Evolutionary conservation across 345 rosid genomes (phyloP).

Genomic region (Pugionium dolabratum): DNA sequence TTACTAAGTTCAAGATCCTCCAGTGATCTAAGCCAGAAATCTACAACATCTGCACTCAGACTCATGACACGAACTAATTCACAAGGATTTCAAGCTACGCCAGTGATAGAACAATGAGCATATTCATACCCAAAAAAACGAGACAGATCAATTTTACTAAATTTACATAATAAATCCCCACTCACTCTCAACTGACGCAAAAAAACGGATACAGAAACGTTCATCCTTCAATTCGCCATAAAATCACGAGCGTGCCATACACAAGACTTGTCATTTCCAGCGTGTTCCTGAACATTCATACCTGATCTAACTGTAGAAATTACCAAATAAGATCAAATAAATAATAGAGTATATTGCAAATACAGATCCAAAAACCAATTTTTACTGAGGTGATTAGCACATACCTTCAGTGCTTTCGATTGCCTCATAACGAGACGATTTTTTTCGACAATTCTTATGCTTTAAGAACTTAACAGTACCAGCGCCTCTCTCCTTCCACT

Average conservation of each 20-base stretch:
- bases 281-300: slow-evolving; percentile 64
- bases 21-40: slow-evolving; percentile 1
- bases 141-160: not conserved
- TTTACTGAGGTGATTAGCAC: slow-evolving; percentile 90
- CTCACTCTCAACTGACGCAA: slow-evolving; percentile 65
- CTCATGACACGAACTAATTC: not conserved
- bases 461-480: not conserved
- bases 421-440: slow-evolving; percentile 54
- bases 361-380: slow-evolving; percentile 12
- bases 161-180: not conserved
- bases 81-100: not conserved
- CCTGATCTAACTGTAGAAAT: slow-evolving; percentile 46
- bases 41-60: not conserved
- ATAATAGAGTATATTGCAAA: not conserved
- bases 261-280: slow-evolving; percentile 76
- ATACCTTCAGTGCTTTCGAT: slow-evolving; percentile 72
- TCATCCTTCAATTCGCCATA: slow-evolving; percentile 72
- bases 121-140: not conserved
- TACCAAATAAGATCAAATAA: not conserved
- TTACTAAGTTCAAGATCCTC: slow-evolving; percentile 3
- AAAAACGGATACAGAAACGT: slow-evolving; percentile 75
- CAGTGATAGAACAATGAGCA: not conserved
- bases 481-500: slow-evolving; percentile 54
- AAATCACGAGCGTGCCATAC: slow-evolving; percentile 70
- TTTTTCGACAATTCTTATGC: slow-evolving; percentile 68